Evolutionary conservation across 805 yeast genomes (phyloP), one percentile per base, ranked within the genome.

Genomic region (Pichia rugopelliculosa): DNA sequence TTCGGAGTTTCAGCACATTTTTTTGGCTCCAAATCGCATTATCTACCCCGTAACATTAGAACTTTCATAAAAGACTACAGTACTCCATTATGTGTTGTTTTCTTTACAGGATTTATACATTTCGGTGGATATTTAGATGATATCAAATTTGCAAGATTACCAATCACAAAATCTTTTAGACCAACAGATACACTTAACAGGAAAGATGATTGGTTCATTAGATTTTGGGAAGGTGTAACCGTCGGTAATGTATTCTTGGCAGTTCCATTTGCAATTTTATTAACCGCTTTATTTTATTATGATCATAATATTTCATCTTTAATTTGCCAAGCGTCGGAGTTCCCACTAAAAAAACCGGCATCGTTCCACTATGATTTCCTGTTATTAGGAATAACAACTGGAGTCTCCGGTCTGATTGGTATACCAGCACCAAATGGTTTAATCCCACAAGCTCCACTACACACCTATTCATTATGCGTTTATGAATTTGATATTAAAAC

Each of bases 401-500:
- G 96, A 0, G 64, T 91, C 1, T 73, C 96, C 3, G 98, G 98
- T 0, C 65, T 91, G 1, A 59, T 91, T 11, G 99, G 98, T 0
- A 73, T 93, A 2, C 99, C 98, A 0, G 89, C 97, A 2, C 98
- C 98, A 0, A 93, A 93, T 65, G 99, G 99, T 0, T 71, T 91
- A 27, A 91, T 91, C 39, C 99, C 99, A 1, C 99, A 91, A 64
- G 98, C 99, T 0, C 98, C 98, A 2, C 61, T 93, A 33, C 99
- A 91, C 57, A 89, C 98, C 0, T 77, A 75, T 38, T 79, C 96
- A 0, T 66, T 91, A 26, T 75, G 87, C 38, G 80, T 85, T 13
- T 73, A 73, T 53, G 73, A 74, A 44, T 61, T 62, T 44, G 64
- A 67, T 45, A 58, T 59, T 48, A 55, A 47, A 6, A 61, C 63